Conservation (phyloP, 352 stramenopile species). For the Chrysophaeum taylorii region DNA sequence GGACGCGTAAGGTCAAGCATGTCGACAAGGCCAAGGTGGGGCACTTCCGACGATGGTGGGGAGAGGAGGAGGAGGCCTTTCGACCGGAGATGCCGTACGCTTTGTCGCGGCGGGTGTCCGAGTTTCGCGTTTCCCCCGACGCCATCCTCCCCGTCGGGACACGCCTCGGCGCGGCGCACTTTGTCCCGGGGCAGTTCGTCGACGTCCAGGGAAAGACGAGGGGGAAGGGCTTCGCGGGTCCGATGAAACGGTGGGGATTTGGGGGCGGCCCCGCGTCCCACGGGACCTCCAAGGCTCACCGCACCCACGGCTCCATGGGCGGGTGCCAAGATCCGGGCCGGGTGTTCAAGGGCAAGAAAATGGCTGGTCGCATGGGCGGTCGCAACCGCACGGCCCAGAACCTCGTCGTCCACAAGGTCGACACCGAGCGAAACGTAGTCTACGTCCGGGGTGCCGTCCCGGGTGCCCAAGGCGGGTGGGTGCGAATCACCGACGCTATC, state of each 20-base stretch:
- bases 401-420: slow-evolving; percentile 70
- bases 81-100: slow-evolving; percentile 72
- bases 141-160: slow-evolving; percentile 72
- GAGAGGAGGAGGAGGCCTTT: slow-evolving; percentile 45
- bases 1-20: slow-evolving; percentile 87
- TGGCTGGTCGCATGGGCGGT: slow-evolving; percentile 91
- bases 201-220: slow-evolving; percentile 86
- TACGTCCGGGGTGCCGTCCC: slow-evolving; percentile 83
- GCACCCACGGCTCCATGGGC: slow-evolving; percentile 88
- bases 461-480: slow-evolving; percentile 72
- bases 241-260: slow-evolving; percentile 98
- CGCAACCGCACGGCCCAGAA: slow-evolving; percentile 88
- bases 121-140: slow-evolving; percentile 37
- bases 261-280: slow-evolving; percentile 87
- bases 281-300: slow-evolving; percentile 93
- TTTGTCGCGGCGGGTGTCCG: slow-evolving; percentile 30
- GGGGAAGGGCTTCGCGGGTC: slow-evolving; percentile 84
- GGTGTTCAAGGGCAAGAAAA: slow-evolving; percentile 99
- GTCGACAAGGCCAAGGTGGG: slow-evolving; percentile 78
- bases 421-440: slow-evolving; percentile 77
- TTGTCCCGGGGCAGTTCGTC: slow-evolving; percentile 92
- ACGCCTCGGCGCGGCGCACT: slow-evolving; percentile 87
- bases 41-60: slow-evolving; percentile 12
- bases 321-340: slow-evolving; percentile 93
- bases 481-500: not conserved